Evolutionary conservation across 345 rosid genomes (phyloP).

Genomic region (Carallia pectinifolia): DNA sequence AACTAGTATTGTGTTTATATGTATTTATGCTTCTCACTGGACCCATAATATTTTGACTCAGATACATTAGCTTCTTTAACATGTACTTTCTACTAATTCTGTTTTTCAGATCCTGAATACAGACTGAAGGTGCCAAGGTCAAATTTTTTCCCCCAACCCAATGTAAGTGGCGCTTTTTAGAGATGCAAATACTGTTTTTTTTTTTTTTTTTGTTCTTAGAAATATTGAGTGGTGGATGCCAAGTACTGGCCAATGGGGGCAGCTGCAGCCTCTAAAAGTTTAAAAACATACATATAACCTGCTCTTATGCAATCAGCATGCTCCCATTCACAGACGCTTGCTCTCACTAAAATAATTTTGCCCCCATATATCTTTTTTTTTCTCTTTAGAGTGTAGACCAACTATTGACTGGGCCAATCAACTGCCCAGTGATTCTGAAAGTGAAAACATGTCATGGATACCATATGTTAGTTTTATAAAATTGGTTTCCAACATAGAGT

Average conservation of each 20-base stretch:
- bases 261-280: background rate
- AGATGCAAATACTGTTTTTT: constrained; percentile 2
- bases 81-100: constrained; percentile 12
- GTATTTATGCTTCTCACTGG: background rate
- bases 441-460: no score
- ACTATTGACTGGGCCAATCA: no score
- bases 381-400: no score
- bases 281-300: no score
- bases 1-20: background rate
- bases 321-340: no score
- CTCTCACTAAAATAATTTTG: no score
- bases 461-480: no score
- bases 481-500: no score
- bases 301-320: no score
- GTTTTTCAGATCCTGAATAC: constrained; percentile 76
- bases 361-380: no score
- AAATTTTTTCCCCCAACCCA: constrained; percentile 86
- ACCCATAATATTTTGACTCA: background rate
- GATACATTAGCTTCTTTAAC: background rate
- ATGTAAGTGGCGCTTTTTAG: constrained; percentile 42
- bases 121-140: constrained; percentile 73
- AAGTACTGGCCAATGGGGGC: background rate
- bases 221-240: background rate
- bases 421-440: no score
- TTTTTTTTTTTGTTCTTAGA: background rate